Evolutionary conservation across 805 yeast genomes (phyloP).

Genomic region (Ogataea pini): DNA sequence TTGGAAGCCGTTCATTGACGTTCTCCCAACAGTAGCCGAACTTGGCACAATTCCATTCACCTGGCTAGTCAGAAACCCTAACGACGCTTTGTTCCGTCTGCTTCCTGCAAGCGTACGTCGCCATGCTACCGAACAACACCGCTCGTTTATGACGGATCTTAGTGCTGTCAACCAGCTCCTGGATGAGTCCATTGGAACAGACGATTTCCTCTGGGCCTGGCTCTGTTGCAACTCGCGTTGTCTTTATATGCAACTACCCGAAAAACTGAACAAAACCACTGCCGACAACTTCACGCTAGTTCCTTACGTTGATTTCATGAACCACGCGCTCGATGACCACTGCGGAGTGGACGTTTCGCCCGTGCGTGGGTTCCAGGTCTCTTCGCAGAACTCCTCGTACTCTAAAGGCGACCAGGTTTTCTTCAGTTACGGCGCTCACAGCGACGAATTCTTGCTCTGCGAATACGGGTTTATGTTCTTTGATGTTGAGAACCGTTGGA

Average conservation of each 20-base stretch:
- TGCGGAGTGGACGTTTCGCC: conserved; percentile 49
- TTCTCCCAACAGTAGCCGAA: conserved; percentile 60
- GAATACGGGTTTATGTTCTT: conserved; percentile 82
- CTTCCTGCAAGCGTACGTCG: conserved; percentile 47
- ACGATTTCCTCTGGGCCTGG: conserved; percentile 69
- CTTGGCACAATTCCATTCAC: conserved; percentile 59
- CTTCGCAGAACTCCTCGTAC: conserved; percentile 36
- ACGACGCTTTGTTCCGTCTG: conserved; percentile 32
- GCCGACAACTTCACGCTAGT: conserved; percentile 84
- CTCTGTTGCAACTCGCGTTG: conserved; percentile 90
- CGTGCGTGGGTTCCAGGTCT: conserved; percentile 53
- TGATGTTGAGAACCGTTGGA: conserved; percentile 54
- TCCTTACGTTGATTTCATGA: conserved; percentile 86
- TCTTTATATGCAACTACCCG: conserved; percentile 68
- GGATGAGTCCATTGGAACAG: conserved; percentile 20
- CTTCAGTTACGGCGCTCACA: conserved; percentile 86
- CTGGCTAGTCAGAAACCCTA: conserved; percentile 48
- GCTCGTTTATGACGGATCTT: conserved; percentile 49
- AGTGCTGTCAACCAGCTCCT: conserved; percentile 34
- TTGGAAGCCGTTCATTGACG: conserved; percentile 70
- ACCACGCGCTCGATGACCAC: conserved; percentile 60
- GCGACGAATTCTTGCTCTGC: conserved; percentile 74
- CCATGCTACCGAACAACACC: conserved; percentile 44
- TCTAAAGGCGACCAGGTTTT: conserved; percentile 55
- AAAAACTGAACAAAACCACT: conserved; percentile 38